Base-by-base conservation (phyloP, 2,329 filamentous ascomycete genomes). In the Dactylellina haptotyla region DNA sequence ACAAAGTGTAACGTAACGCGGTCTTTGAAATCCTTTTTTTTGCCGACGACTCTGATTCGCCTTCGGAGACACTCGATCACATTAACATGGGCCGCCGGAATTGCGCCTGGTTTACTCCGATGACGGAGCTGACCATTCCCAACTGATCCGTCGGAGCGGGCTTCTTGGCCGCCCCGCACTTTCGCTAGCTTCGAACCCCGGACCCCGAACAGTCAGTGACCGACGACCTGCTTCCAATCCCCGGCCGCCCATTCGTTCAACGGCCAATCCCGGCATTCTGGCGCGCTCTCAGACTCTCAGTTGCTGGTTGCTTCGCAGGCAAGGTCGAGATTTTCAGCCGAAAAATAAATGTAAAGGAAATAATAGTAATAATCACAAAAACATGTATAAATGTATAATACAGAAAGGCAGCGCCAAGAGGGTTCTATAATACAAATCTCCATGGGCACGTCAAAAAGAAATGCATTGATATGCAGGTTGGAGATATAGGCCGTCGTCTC, bases 91-190 rank as follows among this genome's bases (percentile, higher is more conserved):
- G 12, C 14, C 30, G 39, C 26, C 57, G 50, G 58, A 56, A 46
- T 46, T 51, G 51, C 48, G 59, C 37, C 45, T 59, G 25, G 26
- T 45, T 16, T 56, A 26, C 67, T 72, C 67, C 67, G 67, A 65
- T 65, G 59, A 65, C 67, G 67, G 67, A 72, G 67, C 59, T 65
- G 41, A 50, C 37, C 41, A 46, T 69, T 66, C 63, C 43, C 62
- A 39, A 66, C 39, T 50, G 20, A 39, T 16, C 10, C 30, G 4
- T 8, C 51, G 18, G 9, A 41, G 37, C 12, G 37, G 18, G 41
- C 41, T 23, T 46, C 41, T 28, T 43, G 25, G 34, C n/a, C 53
- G 53, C 63, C 63, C 63, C 63, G 63, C 63, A 67, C 37, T 67
- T 45, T 67, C 63, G 63, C 63, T 67, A 67, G 53, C 50, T 43